These are phyloP conservation scores for Penicillium waksmanii DNA, from an alignment of 495 filamentous ascomycete genomes.

Conservation along the genomic window DNA sequence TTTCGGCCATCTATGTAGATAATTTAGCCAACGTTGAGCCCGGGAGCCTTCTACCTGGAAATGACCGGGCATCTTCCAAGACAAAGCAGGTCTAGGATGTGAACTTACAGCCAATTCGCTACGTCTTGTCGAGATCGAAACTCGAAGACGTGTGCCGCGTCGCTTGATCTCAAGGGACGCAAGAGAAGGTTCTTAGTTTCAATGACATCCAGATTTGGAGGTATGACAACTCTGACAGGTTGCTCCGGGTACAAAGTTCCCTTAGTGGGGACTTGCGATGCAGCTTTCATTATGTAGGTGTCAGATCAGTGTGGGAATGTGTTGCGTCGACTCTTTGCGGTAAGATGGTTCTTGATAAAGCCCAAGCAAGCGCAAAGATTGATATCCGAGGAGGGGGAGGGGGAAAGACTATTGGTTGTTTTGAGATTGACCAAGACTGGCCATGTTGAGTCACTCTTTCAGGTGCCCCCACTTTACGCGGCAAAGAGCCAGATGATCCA, in stretches of 20 bases:
- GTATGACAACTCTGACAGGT: slow-evolving; percentile 22
- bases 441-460: not conserved
- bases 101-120: slow-evolving; percentile 33
- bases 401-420: no score
- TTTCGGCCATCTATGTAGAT: slow-evolving; percentile 26
- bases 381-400: no score
- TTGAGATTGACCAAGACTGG: not conserved
- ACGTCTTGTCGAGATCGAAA: slow-evolving; percentile 30
- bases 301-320: not conserved
- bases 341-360: not conserved
- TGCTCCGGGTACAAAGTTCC: slow-evolving; percentile 21
- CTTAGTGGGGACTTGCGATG: slow-evolving; percentile 3
- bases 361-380: no score
- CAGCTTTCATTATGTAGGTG: slow-evolving; percentile 6
- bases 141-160: slow-evolving; percentile 27
- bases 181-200: slow-evolving; percentile 27
- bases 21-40: not conserved
- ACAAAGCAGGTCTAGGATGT: not conserved
- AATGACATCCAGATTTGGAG: slow-evolving; percentile 13
- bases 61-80: not conserved
- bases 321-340: not conserved
- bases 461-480: not conserved
- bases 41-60: not conserved
- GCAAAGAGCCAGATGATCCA: not conserved
- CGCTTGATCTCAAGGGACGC: slow-evolving; percentile 18